Base-by-base conservation (phyloP, 2,329 filamentous ascomycete species). In the Claviceps arundinis region DNA sequence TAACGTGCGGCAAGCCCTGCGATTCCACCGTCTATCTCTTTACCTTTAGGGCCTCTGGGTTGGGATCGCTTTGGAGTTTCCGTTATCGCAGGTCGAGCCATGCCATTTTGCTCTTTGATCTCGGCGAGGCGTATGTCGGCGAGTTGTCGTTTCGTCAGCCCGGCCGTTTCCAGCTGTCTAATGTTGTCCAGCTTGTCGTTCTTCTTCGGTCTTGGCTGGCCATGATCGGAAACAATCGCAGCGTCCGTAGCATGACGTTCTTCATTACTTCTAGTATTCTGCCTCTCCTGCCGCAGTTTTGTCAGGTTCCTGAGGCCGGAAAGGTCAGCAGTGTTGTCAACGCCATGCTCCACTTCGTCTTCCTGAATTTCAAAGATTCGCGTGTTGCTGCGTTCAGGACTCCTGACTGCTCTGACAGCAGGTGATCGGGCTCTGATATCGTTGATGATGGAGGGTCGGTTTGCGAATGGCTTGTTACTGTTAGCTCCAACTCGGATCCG, bases 101-200 rank as follows among this genome's bases (percentile, higher is more conserved):
- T 65, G 38, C 71, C 69, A 58, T 80, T 77, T 52, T 64, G 68
- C 51, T 76, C 73, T 41, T 72, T 68, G 51, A 78, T 78, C 60
- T 78, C 76, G 37, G 74, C 75, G 2, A 81, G 63, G 37, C 70
- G 69, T 50, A 73, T 71, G 6, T 70, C 69, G n/a, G 76, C 72
- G 16, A 76, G 61, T 1, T 71, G 70, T 50, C 72, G 68, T 52
- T 64, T 73, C 5, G 77, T 73, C 26, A 73, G 57, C 2, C 68
- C 69, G 34, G 70, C 66, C 47, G 64, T 65, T 58, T 77, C 74
- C 22, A 67, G 65, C 45, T 67, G 65, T 40, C 68, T 64, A 46
- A 79, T 71, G 26, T 76, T 73, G 44, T 78, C 74, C 8, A 78
- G 58, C 48, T 72, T 73, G n/a, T 68, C 70, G 55, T 73, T 76